Base-by-base conservation (phyloP, 116 monocot species). In the Posidonia oceanica region DNA sequence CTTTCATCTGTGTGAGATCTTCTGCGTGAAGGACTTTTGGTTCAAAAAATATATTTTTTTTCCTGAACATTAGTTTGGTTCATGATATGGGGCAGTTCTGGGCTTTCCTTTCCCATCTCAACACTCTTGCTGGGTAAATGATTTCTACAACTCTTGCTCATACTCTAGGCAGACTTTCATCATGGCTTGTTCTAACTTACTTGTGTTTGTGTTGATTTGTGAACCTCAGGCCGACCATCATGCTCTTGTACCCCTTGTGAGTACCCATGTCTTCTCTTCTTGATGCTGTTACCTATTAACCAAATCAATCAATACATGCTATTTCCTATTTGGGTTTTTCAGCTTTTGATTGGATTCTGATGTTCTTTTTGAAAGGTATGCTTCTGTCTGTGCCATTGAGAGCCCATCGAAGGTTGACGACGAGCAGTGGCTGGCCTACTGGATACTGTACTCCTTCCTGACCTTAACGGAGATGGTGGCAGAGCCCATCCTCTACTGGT, bases 361-460 rank as follows among this genome's bases (percentile, higher is more conserved):
- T 55, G 59, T 51, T 29, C 69, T 22, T 36, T 8, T 62, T 51
- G 52, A 67, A 71, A 93, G 93, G 74, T 89, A 89, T 69, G 94
- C 94, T 29, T 89, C 94, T 6, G 72, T 94, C 10, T 39, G 62
- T 21, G 94, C 94, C 12, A 87, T 94, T 23, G 89, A 94, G 83
- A 94, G 83, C 82, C 81, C 83, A 17, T 76, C 81, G 3, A 89
- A 83, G 85, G 36, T 80, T 0, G 89, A 94, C 67, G 94, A 94
- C 68, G 87, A 94, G 76, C 94, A 94, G 68, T 94, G 93, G 93
- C 69, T 93, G 61, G 88, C 91, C 0, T 91, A 91, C 64, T 91
- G 91, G 91, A 91, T 91, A 67, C 20, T 91, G 38, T 91, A 91
- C 80, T 91, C 91, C 21, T 83, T 91, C 74, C 79, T 91, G 2